Percentiles rank a stretch among this genome's conserved stretches.
Evolutionary conservation across 176 grass and related monocot genomes (phyloP).

Genomic region (Cenchrus fungigraminus): DNA sequence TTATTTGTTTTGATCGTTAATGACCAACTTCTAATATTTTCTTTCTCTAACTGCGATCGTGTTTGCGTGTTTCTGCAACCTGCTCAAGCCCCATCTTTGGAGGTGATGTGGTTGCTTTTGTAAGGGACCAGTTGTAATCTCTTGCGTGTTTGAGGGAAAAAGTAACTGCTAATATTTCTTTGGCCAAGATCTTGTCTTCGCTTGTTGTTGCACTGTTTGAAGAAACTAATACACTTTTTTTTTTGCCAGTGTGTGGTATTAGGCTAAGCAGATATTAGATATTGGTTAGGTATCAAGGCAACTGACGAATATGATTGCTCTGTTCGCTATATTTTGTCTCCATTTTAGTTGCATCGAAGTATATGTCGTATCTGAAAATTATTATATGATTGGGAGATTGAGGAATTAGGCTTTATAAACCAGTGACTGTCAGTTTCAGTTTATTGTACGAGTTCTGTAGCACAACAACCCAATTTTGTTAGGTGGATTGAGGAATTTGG

Average conservation of each 20-base stretch:
- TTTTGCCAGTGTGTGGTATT: conserved; percentile 13
- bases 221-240: not conserved
- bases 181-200: conserved; percentile 21
- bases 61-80: no score
- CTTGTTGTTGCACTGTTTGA: conserved; percentile 2
- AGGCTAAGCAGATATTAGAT: not conserved
- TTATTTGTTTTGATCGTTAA: conserved; percentile 13
- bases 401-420: not conserved
- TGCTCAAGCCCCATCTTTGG: no score
- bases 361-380: conserved; percentile 3
- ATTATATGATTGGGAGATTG: not conserved
- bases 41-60: no score
- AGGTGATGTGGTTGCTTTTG: no score
- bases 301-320: conserved; percentile 10
- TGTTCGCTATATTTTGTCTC: not conserved
- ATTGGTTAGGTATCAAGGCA: conserved; percentile 4
- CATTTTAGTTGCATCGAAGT: conserved; percentile 19
- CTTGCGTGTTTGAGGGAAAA: no score
- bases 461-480: not conserved
- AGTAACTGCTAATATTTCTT: not conserved
- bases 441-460: not conserved
- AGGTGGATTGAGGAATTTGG: not conserved
- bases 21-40: conserved; percentile 2
- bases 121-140: no score
- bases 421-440: not conserved